A percentile compares a stretch with the other conserved stretches of the same genome.
Evolutionary conservation across 306 rosid species (phyloP).

Genomic region (Hippophae rhamnoides): DNA sequence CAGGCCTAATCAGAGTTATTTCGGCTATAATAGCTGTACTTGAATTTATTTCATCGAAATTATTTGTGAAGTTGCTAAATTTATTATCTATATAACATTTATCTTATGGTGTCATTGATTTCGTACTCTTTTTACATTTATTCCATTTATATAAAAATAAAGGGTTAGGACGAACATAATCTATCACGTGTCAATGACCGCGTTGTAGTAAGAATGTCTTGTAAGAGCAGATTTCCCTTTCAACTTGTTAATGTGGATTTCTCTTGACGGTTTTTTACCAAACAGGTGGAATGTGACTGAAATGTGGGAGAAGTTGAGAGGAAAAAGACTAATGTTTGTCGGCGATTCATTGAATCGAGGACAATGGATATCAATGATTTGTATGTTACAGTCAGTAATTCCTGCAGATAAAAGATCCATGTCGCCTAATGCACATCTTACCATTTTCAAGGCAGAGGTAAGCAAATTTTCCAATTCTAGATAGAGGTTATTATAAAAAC

Average conservation of each 20-base stretch:
- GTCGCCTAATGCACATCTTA: conserved; percentile 87
- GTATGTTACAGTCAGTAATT: conserved; percentile 82
- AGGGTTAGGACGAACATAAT: too few species aligned
- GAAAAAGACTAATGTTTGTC: conserved; percentile 89
- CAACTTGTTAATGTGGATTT: neutral
- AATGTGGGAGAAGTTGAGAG: conserved; percentile 94
- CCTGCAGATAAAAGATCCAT: conserved; percentile 76
- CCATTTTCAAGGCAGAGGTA: conserved; percentile 91
- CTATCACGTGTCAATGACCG: too few species aligned
- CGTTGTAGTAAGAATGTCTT: too few species aligned
- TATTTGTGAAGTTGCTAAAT: neutral
- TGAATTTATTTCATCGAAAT: neutral
- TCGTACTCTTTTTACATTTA: too few species aligned
- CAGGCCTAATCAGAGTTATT: neutral
- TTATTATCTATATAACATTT: too few species aligned
- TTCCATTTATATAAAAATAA: too few species aligned
- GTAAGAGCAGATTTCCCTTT: neutral
- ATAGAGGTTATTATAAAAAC: neutral
- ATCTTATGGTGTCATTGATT: too few species aligned
- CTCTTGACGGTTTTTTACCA: conserved; percentile 11
- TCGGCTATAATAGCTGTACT: neutral
- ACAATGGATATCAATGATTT: conserved; percentile 94
- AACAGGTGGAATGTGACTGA: conserved; percentile 64
- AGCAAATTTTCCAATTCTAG: neutral
- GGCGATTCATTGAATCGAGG: conserved; percentile 98